Evolutionary conservation across 2,329 filamentous ascomycete genomes (phyloP).

Genomic region (Moelleriella libera): DNA sequence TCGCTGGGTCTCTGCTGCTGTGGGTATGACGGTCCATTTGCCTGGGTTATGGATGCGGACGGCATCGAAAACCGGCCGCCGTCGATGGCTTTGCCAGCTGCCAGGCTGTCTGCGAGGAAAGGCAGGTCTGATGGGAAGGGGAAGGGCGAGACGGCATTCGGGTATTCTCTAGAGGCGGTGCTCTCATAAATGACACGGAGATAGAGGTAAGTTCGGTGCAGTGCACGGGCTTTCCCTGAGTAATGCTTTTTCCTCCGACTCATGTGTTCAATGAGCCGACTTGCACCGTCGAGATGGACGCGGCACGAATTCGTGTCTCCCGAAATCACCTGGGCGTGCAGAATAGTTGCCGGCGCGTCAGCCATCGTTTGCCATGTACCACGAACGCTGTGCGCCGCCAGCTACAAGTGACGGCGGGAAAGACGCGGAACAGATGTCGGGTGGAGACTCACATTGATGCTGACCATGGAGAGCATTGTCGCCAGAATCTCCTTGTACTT

Average conservation of each 20-base stretch:
- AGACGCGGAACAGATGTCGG: background rate
- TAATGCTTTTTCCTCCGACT: background rate
- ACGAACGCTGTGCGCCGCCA: background rate
- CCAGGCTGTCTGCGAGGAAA: background rate
- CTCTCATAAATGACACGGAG: background rate
- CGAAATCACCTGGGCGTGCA: background rate
- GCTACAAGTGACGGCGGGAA: background rate
- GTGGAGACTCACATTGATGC: background rate
- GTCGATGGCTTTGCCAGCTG: background rate
- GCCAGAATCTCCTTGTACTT: background rate
- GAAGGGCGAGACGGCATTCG: background rate
- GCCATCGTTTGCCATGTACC: background rate
- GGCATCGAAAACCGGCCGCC: background rate
- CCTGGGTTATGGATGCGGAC: background rate
- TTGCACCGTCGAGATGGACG: background rate
- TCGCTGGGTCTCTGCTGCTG: background rate
- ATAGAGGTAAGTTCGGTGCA: background rate
- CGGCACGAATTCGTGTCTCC: background rate
- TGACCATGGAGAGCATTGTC: background rate
- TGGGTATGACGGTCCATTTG: background rate
- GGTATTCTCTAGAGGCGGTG: background rate
- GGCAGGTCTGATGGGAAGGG: background rate
- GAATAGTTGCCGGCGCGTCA: background rate
- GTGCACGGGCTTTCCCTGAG: background rate
- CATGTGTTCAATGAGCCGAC: background rate